Evolutionary conservation across 768 basidiomycete species (phyloP).

Genomic region (Lentinula sp.): DNA sequence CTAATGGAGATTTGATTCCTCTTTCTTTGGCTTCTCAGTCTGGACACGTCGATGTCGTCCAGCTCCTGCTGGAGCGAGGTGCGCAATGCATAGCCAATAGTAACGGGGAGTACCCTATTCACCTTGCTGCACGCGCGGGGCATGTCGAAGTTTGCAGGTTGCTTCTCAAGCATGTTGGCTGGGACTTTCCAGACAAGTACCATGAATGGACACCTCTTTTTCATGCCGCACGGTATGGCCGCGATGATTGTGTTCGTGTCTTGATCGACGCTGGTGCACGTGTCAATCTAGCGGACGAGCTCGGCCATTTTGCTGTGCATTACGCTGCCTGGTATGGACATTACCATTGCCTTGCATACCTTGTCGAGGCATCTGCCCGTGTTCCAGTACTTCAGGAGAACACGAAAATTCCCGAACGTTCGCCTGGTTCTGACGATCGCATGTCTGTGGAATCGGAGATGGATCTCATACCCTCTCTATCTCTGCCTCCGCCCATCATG

Average conservation of each 20-base stretch:
- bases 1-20: conserved; percentile 71
- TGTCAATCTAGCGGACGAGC: conserved; percentile 75
- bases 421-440: conserved; percentile 31
- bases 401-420: conserved; percentile 21
- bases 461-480: conserved; percentile 91
- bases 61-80: conserved; percentile 70
- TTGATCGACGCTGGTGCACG: conserved; percentile 77
- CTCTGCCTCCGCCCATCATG: conserved; percentile 96
- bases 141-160: conserved; percentile 79
- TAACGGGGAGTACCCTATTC: conserved; percentile 96
- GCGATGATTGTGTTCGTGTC: conserved; percentile 63
- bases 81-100: conserved; percentile 79
- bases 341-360: conserved; percentile 54
- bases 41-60: conserved; percentile 80
- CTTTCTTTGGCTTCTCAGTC: conserved; percentile 87
- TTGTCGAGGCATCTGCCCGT: conserved; percentile 41
- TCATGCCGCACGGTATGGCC: conserved; percentile 89
- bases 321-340: conserved; percentile 98
- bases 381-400: conserved; percentile 18
- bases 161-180: conserved; percentile 68
- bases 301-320: conserved; percentile 79
- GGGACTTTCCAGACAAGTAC: conserved; percentile 91
- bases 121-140: conserved; percentile 91
- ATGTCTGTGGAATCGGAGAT: conserved; percentile 59
- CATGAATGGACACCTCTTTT: conserved; percentile 98